Base-by-base conservation (phyloP, 345 rosid genomes). In the Gynandropsis gynandra region DNA sequence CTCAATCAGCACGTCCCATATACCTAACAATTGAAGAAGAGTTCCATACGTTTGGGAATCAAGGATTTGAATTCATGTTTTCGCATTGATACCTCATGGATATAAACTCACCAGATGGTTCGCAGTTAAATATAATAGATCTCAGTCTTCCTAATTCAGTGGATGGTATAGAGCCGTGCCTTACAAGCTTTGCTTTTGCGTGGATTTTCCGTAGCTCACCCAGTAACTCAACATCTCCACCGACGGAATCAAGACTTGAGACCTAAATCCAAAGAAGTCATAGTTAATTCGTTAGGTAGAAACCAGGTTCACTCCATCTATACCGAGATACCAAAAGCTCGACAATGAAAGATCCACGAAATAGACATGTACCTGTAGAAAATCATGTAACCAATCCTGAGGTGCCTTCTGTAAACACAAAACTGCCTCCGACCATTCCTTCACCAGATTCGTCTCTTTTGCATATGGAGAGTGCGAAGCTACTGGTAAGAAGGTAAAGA, bases 1-100 rank as follows among this genome's bases (percentile, higher is more conserved):
- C 74, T 83, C 95, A 58, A 74, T 49, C 21, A 74, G 81, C 48
- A 72, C 80, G 49, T 76, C 68, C 98, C 98, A 90, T 11, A 78
- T 69, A 51, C 74, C 96, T 90, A 79, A 63, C 32, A 70, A 60
- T 19, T 9, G 5, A 21, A 31, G 48, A 35, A 24, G 29, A 24
- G 29, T 24, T 24, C 5, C 29, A 24, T 2, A 24, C 29, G 5
- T 24, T 24, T 24, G 29, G 29, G 29, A 24, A 24, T 24, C 29
- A 2, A 24, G 5, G 29, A 24, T 5, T 24, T 24, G 2, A 5
- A 24, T 24, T 24, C 29, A 24, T 24, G 4, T 24, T 24, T 24
- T 24, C 29, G 2, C 29, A 24, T 2, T 24, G 29, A 24, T 39
- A 5, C 42, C 37, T 0, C 10, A 31, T 31, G n/a, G 65, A 54